Conservation (phyloP, 2,329 filamentous ascomycete genomes). For the Penicillium sp. region DNA sequence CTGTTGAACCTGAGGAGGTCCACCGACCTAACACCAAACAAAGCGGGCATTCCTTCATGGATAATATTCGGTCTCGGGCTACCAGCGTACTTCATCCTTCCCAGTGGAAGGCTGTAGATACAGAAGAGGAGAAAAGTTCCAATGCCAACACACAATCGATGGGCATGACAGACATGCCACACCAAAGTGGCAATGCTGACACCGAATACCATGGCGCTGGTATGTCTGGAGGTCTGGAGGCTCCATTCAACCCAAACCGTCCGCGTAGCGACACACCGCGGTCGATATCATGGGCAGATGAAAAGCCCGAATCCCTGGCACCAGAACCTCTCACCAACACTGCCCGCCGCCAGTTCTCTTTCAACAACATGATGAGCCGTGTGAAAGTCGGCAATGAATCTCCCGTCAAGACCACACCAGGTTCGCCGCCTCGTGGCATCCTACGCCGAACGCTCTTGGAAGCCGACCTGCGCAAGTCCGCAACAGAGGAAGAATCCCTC, state of each 20-base stretch:
- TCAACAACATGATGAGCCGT: slow-evolving; percentile 77
- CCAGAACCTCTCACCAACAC: slow-evolving; percentile 46
- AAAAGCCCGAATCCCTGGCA: slow-evolving; percentile 16
- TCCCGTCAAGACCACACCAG: slow-evolving; percentile 18
- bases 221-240: slow-evolving; percentile 23
- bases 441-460: slow-evolving; percentile 41
- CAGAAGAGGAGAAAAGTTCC: slow-evolving; percentile 30
- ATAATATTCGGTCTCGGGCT: slow-evolving; percentile 38
- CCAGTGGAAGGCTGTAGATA: slow-evolving; percentile 35
- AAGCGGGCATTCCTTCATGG: slow-evolving; percentile 37
- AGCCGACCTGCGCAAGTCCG: slow-evolving; percentile 43
- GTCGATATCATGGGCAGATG: slow-evolving; percentile 37
- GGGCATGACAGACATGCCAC: slow-evolving; percentile 60
- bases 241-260: slow-evolving; percentile 21
- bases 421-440: slow-evolving; percentile 38
- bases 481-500: slow-evolving; percentile 77
- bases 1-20: slow-evolving; percentile 55
- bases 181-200: slow-evolving; percentile 50
- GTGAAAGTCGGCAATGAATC: slow-evolving; percentile 26
- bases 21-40: slow-evolving; percentile 30
- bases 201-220: slow-evolving; percentile 33
- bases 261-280: slow-evolving; percentile 41
- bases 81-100: slow-evolving; percentile 37
- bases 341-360: slow-evolving; percentile 80
- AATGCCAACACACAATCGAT: slow-evolving; percentile 58